phyloP scores from a whole-genome alignment of 345 rosid genomes.

The Trapa incisa region DNA sequence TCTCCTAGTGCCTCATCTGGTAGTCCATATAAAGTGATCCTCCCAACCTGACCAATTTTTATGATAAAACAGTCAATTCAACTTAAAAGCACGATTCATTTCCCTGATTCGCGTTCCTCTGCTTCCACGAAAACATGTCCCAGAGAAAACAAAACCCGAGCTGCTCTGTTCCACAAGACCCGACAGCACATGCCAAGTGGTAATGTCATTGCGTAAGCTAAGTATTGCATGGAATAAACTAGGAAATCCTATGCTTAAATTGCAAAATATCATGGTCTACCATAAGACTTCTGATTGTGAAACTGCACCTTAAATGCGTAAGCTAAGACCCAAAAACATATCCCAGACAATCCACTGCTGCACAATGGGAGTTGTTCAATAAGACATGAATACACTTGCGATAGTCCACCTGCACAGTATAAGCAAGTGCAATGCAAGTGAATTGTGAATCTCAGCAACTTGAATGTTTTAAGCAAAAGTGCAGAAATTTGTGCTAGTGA shows the following conservation, averaged over 20 bases:
- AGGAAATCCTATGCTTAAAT: neutral
- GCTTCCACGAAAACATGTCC: neutral
- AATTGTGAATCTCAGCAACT: neutral
- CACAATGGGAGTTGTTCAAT: too few species aligned
- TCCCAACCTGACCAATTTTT: neutral
- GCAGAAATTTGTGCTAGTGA: neutral
- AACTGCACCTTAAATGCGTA: neutral
- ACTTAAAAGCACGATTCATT: neutral
- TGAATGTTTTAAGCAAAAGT: neutral
- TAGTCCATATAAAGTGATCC: slow-evolving; percentile 24
- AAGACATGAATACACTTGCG: neutral
- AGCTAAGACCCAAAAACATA: too few species aligned
- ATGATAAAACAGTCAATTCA: neutral
- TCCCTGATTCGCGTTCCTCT: neutral
- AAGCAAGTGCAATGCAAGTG: too few species aligned
- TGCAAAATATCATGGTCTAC: neutral
- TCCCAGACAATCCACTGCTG: too few species aligned
- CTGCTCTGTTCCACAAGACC: neutral
- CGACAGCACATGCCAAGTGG: neutral
- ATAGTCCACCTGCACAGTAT: neutral
- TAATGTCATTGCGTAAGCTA: neutral
- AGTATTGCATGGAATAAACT: neutral
- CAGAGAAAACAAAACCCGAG: too few species aligned
- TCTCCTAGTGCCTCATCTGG: slow-evolving; percentile 24
- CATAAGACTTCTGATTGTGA: neutral